phyloP scores from a whole-genome alignment of 176 grass and related monocot genomes.

The Elymus sibiricus region DNA sequence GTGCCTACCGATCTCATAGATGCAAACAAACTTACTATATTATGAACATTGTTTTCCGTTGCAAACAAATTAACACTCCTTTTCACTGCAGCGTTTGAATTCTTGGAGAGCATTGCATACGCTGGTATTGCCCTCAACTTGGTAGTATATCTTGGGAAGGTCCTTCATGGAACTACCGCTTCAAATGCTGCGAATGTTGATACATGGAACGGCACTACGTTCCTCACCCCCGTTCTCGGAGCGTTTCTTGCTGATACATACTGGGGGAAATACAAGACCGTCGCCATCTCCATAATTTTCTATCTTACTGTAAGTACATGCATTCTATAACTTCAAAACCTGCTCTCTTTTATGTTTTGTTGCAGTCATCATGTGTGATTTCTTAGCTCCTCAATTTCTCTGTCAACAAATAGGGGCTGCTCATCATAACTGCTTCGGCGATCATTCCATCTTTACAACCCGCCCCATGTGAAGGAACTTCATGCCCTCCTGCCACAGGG shows the following conservation, averaged over 20 bases:
- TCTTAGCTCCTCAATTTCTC: not conserved
- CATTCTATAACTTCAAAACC: not conserved
- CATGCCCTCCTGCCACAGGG: conserved; percentile 66
- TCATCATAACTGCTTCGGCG: conserved; percentile 65
- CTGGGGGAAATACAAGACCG: conserved; percentile 90
- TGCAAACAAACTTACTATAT: not conserved
- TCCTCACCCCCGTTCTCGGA: conserved; percentile 68
- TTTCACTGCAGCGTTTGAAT: conserved; percentile 55
- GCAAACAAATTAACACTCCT: not conserved
- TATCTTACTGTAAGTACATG: conserved; percentile 63
- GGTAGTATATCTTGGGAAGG: conserved; percentile 73
- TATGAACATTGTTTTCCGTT: not conserved
- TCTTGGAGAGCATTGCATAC: conserved; percentile 84
- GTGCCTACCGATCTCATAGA: not conserved
- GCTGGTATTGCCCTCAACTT: conserved; percentile 74
- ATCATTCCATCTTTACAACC: conserved; percentile 64
- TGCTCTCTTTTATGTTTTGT: not conserved
- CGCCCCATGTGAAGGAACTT: conserved; percentile 51
- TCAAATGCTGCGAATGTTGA: conserved; percentile 75
- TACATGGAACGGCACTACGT: conserved; percentile 82
- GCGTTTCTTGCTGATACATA: conserved; percentile 85
- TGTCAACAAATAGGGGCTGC: conserved; percentile 60
- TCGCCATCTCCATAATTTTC: conserved; percentile 54
- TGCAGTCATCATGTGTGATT: not conserved
- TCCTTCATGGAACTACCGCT: conserved; percentile 77